Evolutionary conservation across 2,329 filamentous ascomycete genomes (phyloP).

Genomic region (Neofusicoccum cordaticola): DNA sequence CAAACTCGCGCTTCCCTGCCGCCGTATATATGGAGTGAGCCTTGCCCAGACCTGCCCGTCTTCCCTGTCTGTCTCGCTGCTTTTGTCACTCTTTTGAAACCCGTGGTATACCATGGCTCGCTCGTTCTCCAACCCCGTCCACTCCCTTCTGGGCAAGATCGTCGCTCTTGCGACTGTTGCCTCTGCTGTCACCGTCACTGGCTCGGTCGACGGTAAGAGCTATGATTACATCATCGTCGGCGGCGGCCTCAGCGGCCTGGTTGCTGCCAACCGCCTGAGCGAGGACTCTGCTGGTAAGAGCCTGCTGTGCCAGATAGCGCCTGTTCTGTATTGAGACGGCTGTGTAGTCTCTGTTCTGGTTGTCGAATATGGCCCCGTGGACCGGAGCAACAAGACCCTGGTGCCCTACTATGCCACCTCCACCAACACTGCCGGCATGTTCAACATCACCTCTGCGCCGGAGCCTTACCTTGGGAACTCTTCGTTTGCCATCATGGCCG

Average conservation of each 20-base stretch:
- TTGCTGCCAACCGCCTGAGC: slow-evolving; percentile 28
- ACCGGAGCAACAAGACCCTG: slow-evolving; percentile 32
- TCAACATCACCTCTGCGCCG: slow-evolving; percentile 23
- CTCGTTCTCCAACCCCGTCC: neutral
- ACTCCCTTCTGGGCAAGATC: neutral
- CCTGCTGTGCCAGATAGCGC: too few relatives aligned
- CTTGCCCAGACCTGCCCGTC: neutral
- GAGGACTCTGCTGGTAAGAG: slow-evolving; percentile 28
- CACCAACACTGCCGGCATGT: slow-evolving; percentile 1
- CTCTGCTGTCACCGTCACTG: neutral
- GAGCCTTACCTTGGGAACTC: slow-evolving; percentile 30
- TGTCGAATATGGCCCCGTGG: slow-evolving; percentile 27
- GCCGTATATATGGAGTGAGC: neutral
- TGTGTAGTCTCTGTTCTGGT: slow-evolving; percentile 20
- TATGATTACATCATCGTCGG: slow-evolving; percentile 29
- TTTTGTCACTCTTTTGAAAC: slow-evolving; percentile 1
- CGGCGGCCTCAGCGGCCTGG: slow-evolving; percentile 27
- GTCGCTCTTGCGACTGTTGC: neutral
- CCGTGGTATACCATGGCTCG: neutral
- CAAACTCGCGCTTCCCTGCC: neutral
- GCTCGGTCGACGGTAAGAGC: slow-evolving; percentile 20
- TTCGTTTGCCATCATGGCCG: slow-evolving; percentile 28
- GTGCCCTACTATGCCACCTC: slow-evolving; percentile 1
- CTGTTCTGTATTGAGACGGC: neutral
- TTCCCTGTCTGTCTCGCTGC: neutral